Conservation (phyloP, 2,329 filamentous ascomycete species). For the Diaporthe sp. region DNA sequence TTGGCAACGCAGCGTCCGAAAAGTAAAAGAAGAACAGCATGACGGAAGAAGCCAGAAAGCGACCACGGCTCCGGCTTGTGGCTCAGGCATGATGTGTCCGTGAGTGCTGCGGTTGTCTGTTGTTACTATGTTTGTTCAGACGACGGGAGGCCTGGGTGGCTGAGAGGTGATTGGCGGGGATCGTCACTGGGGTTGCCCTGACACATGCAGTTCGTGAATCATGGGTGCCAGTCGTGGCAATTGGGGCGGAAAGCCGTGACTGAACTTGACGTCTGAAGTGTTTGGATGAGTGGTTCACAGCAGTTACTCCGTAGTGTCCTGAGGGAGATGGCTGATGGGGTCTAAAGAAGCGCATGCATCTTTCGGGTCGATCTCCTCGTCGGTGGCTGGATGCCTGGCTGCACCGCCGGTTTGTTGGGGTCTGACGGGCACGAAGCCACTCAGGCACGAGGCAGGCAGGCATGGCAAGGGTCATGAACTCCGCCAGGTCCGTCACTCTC, state of each 20-base stretch:
- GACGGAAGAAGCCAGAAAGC: conserved; percentile 10
- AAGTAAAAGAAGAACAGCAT: neutral
- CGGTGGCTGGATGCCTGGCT: neutral
- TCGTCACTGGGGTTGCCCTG: conserved; percentile 2
- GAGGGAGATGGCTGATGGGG: neutral
- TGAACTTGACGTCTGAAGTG: neutral
- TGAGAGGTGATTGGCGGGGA: conserved; percentile 13
- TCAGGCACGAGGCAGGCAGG: conserved; percentile 1
- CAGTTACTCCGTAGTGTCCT: neutral
- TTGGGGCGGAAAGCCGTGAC: neutral
- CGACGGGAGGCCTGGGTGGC: conserved; percentile 6
- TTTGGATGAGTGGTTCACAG: neutral
- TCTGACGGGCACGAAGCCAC: neutral
- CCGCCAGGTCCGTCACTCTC: conserved; percentile 1
- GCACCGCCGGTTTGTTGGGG: neutral
- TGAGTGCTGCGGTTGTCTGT: neutral
- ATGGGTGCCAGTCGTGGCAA: conserved; percentile 5
- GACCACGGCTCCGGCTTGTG: neutral
- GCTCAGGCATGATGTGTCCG: conserved; percentile 5
- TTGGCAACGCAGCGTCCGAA: neutral
- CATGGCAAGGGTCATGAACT: neutral
- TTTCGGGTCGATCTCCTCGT: conserved; percentile 7
- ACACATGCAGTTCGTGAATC: conserved; percentile 19
- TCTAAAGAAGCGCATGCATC: conserved; percentile 10
- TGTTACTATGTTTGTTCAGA: conserved; percentile 21